phyloP scores from a whole-genome alignment of 2,329 filamentous ascomycete genomes.

The Chaetomiaceae sp. region DNA sequence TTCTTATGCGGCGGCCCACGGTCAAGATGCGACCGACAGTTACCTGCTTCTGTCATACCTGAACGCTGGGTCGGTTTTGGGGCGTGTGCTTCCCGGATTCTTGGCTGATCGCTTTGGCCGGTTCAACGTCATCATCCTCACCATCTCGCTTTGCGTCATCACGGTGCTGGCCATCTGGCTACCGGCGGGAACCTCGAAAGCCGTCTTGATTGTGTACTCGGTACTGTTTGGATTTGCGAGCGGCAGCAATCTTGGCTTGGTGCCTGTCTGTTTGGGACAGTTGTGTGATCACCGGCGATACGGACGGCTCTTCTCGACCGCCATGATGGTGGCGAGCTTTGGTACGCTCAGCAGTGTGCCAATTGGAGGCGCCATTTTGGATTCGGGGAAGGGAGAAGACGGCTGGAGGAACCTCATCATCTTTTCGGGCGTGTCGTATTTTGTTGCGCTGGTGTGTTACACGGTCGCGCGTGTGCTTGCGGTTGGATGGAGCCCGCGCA shows the following conservation, averaged over 20 bases:
- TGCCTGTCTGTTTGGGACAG: slow-evolving; percentile 76
- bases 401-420: slow-evolving; percentile 37
- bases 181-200: slow-evolving; percentile 47
- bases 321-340: slow-evolving; percentile 72
- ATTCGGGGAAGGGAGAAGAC: slow-evolving; percentile 25
- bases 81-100: slow-evolving; percentile 70
- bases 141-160: slow-evolving; percentile 52
- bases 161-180: slow-evolving; percentile 67
- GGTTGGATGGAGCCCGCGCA: slow-evolving; percentile 32
- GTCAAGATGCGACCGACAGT: slow-evolving; percentile 55
- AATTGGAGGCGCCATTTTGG: slow-evolving; percentile 38
- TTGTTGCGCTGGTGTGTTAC: slow-evolving; percentile 33
- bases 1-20: slow-evolving; percentile 60
- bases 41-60: slow-evolving; percentile 77
- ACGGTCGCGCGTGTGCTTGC: slow-evolving; percentile 32
- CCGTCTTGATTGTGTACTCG: slow-evolving; percentile 61
- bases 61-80: slow-evolving; percentile 72
- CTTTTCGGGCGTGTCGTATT: slow-evolving; percentile 36
- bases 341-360: slow-evolving; percentile 51
- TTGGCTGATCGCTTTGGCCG: slow-evolving; percentile 71
- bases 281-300: slow-evolving; percentile 69
- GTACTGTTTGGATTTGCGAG: slow-evolving; percentile 74
- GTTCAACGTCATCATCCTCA: slow-evolving; percentile 74
- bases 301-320: slow-evolving; percentile 64
- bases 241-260: slow-evolving; percentile 71